Conservation (phyloP, 805 yeast species). For the Saturnispora serradocipensis region DNA sequence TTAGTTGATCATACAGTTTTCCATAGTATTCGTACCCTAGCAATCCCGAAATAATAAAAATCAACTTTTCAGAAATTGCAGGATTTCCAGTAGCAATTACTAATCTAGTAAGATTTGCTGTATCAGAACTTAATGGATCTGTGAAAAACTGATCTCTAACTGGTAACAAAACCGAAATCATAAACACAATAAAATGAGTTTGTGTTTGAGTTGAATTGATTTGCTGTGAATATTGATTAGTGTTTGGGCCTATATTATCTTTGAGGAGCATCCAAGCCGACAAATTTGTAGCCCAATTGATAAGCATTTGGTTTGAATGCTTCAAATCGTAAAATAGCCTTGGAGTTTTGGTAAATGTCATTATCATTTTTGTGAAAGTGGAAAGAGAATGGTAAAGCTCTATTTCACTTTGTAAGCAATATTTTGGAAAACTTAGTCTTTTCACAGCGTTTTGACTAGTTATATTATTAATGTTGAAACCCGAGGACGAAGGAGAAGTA, state of each 20-base stretch:
- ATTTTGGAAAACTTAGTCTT: conserved; percentile 28
- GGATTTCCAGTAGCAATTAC: conserved; percentile 51
- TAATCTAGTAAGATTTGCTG: conserved; percentile 27
- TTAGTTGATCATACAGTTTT: conserved; percentile 9
- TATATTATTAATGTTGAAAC: not conserved
- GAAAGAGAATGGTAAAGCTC: conserved; percentile 34
- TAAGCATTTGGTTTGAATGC: conserved; percentile 30
- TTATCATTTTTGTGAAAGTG: conserved; percentile 30
- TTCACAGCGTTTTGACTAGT: conserved; percentile 10
- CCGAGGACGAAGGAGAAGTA: not conserved
- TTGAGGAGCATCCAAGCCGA: conserved; percentile 48
- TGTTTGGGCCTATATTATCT: conserved; percentile 27
- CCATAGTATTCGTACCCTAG: conserved; percentile 30
- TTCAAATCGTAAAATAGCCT: conserved; percentile 36
- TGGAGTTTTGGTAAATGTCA: conserved; percentile 36
- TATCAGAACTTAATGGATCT: conserved; percentile 25
- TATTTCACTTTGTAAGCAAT: conserved; percentile 33
- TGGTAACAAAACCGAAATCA: conserved; percentile 38
- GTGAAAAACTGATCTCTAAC: conserved; percentile 27
- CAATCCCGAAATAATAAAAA: conserved; percentile 43
- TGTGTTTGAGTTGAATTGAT: not conserved
- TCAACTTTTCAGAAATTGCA: conserved; percentile 44
- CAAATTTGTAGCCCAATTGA: conserved; percentile 45
- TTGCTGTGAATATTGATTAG: not conserved
- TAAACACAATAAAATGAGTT: conserved; percentile 34